phyloP scores from a whole-genome alignment of 1,284 basidiomycete genomes.

The Bondarzewia mesenterica region DNA sequence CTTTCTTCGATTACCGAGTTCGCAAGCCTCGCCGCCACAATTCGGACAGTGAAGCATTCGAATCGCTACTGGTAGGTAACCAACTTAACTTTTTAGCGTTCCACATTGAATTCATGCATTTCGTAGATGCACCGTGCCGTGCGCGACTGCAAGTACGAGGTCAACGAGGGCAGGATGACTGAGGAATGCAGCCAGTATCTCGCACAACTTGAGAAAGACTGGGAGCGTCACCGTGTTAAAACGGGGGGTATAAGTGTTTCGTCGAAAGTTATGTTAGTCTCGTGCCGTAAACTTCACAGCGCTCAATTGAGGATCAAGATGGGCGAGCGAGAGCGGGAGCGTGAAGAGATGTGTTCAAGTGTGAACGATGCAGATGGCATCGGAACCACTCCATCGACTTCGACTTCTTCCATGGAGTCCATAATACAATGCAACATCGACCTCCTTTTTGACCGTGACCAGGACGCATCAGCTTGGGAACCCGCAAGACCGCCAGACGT shows the following conservation, averaged over 20 bases:
- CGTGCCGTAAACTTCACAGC: no score
- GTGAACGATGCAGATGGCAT: no score
- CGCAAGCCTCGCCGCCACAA: constrained; percentile 80
- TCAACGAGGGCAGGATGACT: constrained; percentile 86
- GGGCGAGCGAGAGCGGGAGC: constrained; percentile 53
- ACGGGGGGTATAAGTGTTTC: constrained; percentile 69
- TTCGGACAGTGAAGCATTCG: constrained; percentile 79
- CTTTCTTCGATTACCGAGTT: constrained; percentile 84
- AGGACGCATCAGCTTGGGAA: constrained; percentile 64
- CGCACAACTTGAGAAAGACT: constrained; percentile 89
- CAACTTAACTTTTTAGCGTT: not conserved
- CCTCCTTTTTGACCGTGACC: constrained; percentile 63
- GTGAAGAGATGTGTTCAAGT: constrained; percentile 45
- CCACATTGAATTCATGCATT: constrained; percentile 5
- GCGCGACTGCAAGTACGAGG: constrained; percentile 91
- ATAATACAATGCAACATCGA: constrained; percentile 59
- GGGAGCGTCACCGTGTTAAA: constrained; percentile 87
- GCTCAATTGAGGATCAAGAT: no score
- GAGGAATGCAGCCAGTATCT: constrained; percentile 94
- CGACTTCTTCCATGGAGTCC: constrained; percentile 21
- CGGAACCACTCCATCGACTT: constrained; percentile 19
- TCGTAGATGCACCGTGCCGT: constrained; percentile 83
- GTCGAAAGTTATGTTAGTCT: constrained; percentile 60
- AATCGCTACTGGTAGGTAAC: constrained; percentile 74
- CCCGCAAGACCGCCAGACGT: constrained; percentile 72